Conservation (phyloP, 441 rosid species). For the Pelargonium cotyledonis region DNA sequence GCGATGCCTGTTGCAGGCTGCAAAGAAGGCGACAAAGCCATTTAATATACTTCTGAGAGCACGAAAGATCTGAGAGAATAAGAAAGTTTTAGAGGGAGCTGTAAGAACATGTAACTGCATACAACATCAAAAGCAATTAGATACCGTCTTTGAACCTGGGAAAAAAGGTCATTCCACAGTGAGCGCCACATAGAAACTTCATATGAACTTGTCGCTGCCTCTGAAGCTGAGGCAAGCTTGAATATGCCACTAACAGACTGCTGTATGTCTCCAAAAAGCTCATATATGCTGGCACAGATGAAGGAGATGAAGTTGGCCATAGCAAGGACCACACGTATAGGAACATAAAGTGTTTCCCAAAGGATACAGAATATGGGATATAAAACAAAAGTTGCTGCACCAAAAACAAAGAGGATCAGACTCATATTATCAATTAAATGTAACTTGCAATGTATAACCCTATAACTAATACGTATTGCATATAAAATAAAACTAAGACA, state of each 20-base stretch:
- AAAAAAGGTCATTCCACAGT: slow-evolving; percentile 94
- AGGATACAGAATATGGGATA: slow-evolving; percentile 56
- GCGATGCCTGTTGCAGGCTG: slow-evolving; percentile 94
- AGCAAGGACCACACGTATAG: slow-evolving; percentile 55
- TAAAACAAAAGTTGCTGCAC: slow-evolving; percentile 51
- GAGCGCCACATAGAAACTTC: slow-evolving; percentile 83
- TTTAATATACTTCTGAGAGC: slow-evolving; percentile 80
- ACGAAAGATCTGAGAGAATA: slow-evolving; percentile 65
- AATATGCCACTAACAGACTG: slow-evolving; percentile 39
- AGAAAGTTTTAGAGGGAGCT: not conserved
- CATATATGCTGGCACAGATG: slow-evolving; percentile 34
- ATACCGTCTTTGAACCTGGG: slow-evolving; percentile 50
- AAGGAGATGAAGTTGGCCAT: slow-evolving; percentile 38
- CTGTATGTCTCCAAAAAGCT: slow-evolving; percentile 48
- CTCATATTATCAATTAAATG: not conserved
- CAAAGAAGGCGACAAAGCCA: slow-evolving; percentile 80
- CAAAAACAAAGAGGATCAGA: slow-evolving; percentile 12
- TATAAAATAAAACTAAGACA: slow-evolving; percentile 12
- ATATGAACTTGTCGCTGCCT: slow-evolving; percentile 43
- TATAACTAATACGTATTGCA: not conserved
- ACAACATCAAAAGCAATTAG: slow-evolving; percentile 7
- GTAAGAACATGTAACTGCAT: slow-evolving; percentile 14
- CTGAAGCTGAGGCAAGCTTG: slow-evolving; percentile 57
- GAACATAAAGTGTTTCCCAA: slow-evolving; percentile 65
- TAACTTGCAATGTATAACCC: not conserved